Conservation (phyloP, 805 yeast species). For the Barnettozyma pratensis region DNA sequence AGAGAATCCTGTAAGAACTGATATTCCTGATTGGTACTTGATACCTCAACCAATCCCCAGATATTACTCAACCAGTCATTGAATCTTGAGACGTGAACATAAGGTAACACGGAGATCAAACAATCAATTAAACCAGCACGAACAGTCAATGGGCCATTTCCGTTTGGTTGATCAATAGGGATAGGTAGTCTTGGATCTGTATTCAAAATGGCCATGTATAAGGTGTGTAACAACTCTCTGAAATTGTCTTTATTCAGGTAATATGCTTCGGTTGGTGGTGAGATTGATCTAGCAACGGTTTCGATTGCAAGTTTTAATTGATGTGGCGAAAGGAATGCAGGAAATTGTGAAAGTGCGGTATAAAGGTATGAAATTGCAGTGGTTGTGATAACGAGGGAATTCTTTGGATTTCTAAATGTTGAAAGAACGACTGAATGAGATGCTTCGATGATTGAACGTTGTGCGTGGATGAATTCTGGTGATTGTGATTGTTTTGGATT, state of each 20-base stretch:
- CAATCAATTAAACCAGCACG: constrained; percentile 46
- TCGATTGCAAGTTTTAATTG: constrained; percentile 57
- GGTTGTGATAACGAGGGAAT: constrained; percentile 18
- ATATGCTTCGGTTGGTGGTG: constrained; percentile 32
- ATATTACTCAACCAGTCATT: constrained; percentile 43
- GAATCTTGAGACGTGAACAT: constrained; percentile 39
- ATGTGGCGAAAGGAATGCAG: constrained; percentile 42
- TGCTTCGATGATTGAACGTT: constrained; percentile 45
- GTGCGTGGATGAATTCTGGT: constrained; percentile 8
- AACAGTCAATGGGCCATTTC: constrained; percentile 25
- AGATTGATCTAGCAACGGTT: constrained; percentile 42
- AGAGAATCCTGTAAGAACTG: constrained; percentile 34
- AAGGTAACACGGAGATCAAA: constrained; percentile 48
- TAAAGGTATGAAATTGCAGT: constrained; percentile 37
- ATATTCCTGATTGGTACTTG: constrained; percentile 32
- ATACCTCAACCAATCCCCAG: constrained; percentile 30
- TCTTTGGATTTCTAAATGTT: constrained; percentile 21
- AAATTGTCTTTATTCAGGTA: constrained; percentile 24
- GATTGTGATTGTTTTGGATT: constrained; percentile 9
- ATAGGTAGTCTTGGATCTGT: constrained; percentile 30
- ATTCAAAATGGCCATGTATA: constrained; percentile 37
- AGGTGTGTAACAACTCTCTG: constrained; percentile 35
- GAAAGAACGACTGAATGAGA: constrained; percentile 56
- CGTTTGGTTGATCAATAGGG: constrained; percentile 8
- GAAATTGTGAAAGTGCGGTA: constrained; percentile 50